phyloP scores from a whole-genome alignment of 805 yeast species.

The Phaffomyces thermotolerans region DNA sequence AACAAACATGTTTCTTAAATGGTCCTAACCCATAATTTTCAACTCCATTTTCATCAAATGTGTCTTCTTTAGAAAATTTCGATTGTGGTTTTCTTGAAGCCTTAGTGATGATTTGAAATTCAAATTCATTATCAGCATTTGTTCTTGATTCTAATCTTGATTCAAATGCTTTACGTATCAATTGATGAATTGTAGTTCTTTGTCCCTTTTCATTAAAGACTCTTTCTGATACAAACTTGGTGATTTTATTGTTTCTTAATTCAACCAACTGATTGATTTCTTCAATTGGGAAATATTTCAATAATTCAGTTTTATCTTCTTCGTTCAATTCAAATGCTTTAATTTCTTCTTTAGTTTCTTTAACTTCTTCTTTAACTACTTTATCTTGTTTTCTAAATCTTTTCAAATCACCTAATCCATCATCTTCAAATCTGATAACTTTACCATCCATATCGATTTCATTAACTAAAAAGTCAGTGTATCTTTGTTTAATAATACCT shows the following conservation, averaged over 20 bases:
- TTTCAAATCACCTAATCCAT: constrained; percentile 53
- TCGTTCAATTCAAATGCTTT: constrained; percentile 35
- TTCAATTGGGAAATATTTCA: constrained; percentile 49
- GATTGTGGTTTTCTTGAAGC: constrained; percentile 27
- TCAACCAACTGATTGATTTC: constrained; percentile 26
- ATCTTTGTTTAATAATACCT: constrained; percentile 81
- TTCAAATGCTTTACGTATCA: constrained; percentile 66
- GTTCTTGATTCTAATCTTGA: constrained; percentile 77
- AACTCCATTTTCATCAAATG: constrained; percentile 39
- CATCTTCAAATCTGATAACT: constrained; percentile 70
- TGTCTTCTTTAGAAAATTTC: constrained; percentile 23
- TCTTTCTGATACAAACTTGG: constrained; percentile 51
- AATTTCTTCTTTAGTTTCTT: constrained; percentile 11
- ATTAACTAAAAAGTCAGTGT: constrained; percentile 89
- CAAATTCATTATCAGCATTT: constrained; percentile 56
- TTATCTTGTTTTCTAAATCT: constrained; percentile 31
- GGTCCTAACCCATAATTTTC: constrained; percentile 72
- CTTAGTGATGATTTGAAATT: constrained; percentile 47
- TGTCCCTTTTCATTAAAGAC: constrained; percentile 56
- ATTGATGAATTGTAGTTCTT: constrained; percentile 76
- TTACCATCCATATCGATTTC: constrained; percentile 66
- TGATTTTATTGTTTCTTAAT: constrained; percentile 29
- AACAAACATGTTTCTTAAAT: constrained; percentile 59
- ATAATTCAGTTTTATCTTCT: constrained; percentile 41
- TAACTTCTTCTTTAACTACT: constrained; percentile 3